Evolutionary conservation across 2,329 filamentous ascomycete species (phyloP), one percentile per base, ranked within the genome.

Genomic region (Aspergillus sp.): DNA sequence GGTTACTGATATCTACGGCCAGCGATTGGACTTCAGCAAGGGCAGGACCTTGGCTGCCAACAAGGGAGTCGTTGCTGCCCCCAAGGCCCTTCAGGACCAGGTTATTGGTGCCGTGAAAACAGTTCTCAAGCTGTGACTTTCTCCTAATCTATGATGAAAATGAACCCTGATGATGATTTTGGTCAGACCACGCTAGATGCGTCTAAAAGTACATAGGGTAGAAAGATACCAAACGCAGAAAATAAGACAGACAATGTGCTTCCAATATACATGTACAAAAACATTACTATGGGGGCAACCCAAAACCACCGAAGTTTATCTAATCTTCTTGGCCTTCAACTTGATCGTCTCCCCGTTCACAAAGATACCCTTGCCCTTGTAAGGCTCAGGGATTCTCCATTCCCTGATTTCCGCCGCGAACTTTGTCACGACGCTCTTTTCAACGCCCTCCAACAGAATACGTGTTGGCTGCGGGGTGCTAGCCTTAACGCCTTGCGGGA

Each of bases 341-440:
- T 86, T 95, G 73, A 98, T 96, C 28, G 90, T 96, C 78, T 98
- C 90, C 51, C 90, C 89, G 62, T 97, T 94, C 59, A 98, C 85
- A 66, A 97, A 98, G 58, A 98, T 95, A 58, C 93, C 93, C 82
- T 98, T 97, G 55, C 93, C 93, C 81, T 98, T 98, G 72, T 98
- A 98, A 53, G 93, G 93, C 73, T 98, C 93, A 28, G 93, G 93
- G 52, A 79, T 80, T 64, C 93, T 84, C 91, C 91, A 97, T 69
- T 76, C 79, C 57, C 89, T 78, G 55, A 98, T 94, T 57, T 84
- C 76, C 1, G 93, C 93, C 12, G 93, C 93, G 68, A 97, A 96
- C 46, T 86, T 83, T 78, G 90, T 93, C 51, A 98, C 82, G 39
- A 84, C 78, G 69, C 94, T 85, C 64, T 89, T 90, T 65, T 97